Percentiles rank a stretch among this genome's conserved stretches.
phyloP scores from a whole-genome alignment of 2,329 filamentous ascomycete genomes.

The Ambrosiella cleistominuta region DNA sequence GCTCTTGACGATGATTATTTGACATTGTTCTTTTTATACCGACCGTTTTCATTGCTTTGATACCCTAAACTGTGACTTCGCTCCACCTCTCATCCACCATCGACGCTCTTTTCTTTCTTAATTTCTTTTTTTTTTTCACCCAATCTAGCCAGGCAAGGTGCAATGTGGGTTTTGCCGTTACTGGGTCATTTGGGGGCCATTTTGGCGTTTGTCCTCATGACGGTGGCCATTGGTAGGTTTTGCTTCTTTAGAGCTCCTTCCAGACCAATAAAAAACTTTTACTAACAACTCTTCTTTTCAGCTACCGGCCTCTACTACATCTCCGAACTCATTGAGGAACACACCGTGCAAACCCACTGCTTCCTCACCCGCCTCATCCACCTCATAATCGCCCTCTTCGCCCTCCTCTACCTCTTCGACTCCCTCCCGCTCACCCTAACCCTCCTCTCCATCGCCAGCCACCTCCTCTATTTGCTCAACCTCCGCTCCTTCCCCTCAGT shows the following conservation, averaged over 20 bases:
- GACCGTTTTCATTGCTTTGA: background rate
- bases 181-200: conserved; percentile 77
- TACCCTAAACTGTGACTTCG: background rate
- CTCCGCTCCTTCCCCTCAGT: conserved; percentile 60
- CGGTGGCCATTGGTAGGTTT: conserved; percentile 65
- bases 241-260: background rate
- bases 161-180: conserved; percentile 90
- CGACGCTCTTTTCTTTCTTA: background rate
- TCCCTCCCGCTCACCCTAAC: conserved; percentile 63
- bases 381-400: conserved; percentile 62
- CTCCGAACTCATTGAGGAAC: conserved; percentile 93
- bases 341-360: conserved; percentile 80
- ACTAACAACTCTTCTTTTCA: conserved; percentile 19
- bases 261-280: background rate
- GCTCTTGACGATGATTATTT: too few species aligned
- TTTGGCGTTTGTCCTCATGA: conserved; percentile 84
- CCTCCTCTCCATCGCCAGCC: conserved; percentile 57
- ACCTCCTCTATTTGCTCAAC: conserved; percentile 77
- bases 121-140: background rate
- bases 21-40: too few species aligned
- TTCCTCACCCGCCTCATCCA: conserved; percentile 79
- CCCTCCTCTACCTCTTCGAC: conserved; percentile 54
- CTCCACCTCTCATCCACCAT: background rate
- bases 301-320: conserved; percentile 98
- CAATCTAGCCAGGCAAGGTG: conserved; percentile 16